These are phyloP conservation scores for Solanum boliviense DNA, from an alignment of 257 asterid genomes.

Conservation along the genomic window DNA sequence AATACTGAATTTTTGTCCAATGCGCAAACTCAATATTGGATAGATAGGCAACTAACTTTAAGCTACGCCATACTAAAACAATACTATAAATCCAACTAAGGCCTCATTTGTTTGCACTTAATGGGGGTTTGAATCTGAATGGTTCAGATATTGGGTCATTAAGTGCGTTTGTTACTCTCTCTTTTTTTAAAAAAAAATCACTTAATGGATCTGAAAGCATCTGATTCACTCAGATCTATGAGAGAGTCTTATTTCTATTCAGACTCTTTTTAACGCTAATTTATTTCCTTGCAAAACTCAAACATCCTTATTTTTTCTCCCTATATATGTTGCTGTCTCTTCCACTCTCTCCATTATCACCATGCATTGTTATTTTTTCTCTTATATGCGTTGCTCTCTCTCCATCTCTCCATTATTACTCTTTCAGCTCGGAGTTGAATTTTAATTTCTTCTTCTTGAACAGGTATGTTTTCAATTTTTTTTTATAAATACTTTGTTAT, in stretches of 20 bases:
- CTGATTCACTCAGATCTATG: background rate
- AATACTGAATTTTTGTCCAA: background rate
- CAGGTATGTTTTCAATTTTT: too few relatives aligned
- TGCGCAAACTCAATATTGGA: background rate
- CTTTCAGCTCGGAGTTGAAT: too few relatives aligned
- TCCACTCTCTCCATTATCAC: too few relatives aligned
- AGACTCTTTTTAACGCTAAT: background rate
- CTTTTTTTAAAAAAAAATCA: accelerated
- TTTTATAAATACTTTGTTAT: too few relatives aligned
- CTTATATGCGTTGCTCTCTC: too few relatives aligned
- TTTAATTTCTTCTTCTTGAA: too few relatives aligned
- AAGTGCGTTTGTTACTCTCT: too few relatives aligned
- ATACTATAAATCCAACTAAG: background rate
- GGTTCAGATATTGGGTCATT: background rate
- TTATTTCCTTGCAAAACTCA: background rate
- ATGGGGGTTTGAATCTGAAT: background rate
- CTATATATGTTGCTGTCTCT: background rate
- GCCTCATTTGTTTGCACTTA: background rate
- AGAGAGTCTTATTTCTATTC: background rate
- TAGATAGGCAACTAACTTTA: background rate
- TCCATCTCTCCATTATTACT: too few relatives aligned
- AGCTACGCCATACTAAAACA: background rate
- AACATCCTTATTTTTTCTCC: background rate
- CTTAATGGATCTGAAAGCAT: background rate
- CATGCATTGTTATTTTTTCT: too few relatives aligned